Conservation (phyloP, 2,329 filamentous ascomycete species). For the Lasiodiplodia citricola region DNA sequence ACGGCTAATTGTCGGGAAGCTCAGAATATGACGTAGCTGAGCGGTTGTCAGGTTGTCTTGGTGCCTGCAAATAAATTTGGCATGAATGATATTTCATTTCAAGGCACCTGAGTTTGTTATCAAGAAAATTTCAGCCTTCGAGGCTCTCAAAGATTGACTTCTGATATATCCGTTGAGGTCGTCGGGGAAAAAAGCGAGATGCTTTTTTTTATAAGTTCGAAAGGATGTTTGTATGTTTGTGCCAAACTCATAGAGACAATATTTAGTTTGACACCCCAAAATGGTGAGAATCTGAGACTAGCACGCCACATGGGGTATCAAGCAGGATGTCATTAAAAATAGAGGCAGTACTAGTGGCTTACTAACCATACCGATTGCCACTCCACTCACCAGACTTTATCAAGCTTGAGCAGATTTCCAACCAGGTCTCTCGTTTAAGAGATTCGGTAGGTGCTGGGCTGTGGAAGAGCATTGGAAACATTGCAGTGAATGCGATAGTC, state of each 20-base stretch:
- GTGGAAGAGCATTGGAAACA: neutral
- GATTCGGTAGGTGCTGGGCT: neutral
- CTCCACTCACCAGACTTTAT: neutral
- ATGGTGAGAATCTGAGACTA: neutral
- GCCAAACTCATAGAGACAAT: neutral
- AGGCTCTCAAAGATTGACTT: neutral
- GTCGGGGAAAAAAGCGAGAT: no score
- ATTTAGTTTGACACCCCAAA: no score
- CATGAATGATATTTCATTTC: neutral
- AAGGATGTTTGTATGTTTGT: neutral
- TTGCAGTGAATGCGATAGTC: neutral
- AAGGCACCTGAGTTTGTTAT: neutral
- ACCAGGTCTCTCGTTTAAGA: neutral
- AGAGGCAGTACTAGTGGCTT: neutral
- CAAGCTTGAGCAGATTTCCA: neutral
- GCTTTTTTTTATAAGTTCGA: neutral
- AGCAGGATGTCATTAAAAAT: neutral
- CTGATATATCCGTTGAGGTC: neutral
- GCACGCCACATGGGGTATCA: slow-evolving; percentile 28
- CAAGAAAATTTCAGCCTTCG: neutral
- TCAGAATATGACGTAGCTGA: neutral
- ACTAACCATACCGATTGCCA: neutral
- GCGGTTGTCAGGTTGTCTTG: neutral
- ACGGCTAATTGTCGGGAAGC: slow-evolving; percentile 3
- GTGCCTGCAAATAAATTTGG: neutral